These are phyloP conservation scores for Alternaria conjuncta DNA, from an alignment of 2,329 filamentous ascomycete species.

Conservation along the genomic window DNA sequence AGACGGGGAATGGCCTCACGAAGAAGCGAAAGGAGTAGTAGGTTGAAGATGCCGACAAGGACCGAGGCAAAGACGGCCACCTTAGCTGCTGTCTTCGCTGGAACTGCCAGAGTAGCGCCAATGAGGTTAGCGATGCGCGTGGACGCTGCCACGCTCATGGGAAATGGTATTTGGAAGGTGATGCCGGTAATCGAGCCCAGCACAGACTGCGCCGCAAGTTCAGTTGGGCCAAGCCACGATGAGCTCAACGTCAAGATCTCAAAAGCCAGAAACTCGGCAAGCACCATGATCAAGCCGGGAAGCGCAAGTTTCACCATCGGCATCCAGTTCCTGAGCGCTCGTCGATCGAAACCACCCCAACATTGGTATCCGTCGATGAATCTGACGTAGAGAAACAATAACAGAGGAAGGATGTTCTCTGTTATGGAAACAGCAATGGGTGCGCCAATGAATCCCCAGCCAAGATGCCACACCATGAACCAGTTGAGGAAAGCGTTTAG, in stretches of 20 bases:
- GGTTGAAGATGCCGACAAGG: conserved; percentile 79
- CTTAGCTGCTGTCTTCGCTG: conserved; percentile 79
- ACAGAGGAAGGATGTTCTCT: conserved; percentile 73
- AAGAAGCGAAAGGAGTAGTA: conserved; percentile 70
- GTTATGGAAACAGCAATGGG: conserved; percentile 79
- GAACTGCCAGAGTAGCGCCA: conserved; percentile 80
- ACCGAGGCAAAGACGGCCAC: conserved; percentile 73
- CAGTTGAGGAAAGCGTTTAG: conserved; percentile 83
- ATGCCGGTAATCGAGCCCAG: conserved; percentile 78
- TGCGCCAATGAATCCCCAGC: conserved; percentile 72
- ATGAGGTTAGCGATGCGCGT: conserved; percentile 93
- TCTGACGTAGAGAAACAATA: conserved; percentile 76
- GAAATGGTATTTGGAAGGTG: conserved; percentile 91
- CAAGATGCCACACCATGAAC: conserved; percentile 72
- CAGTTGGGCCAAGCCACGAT: conserved; percentile 77
- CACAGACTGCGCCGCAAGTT: conserved; percentile 87
- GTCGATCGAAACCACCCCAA: conserved; percentile 79
- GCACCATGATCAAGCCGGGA: conserved; percentile 90
- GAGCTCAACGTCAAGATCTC: conserved; percentile 86
- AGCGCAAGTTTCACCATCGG: conserved; percentile 88
- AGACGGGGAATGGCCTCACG: conserved; percentile 77
- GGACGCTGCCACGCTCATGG: conserved; percentile 84
- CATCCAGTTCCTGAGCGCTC: conserved; percentile 75
- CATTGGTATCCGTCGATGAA: conserved; percentile 76
- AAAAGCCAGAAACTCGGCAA: conserved; percentile 92